Conservation (phyloP, 495 filamentous ascomycete genomes). For the Pseudevernia furfuracea region DNA sequence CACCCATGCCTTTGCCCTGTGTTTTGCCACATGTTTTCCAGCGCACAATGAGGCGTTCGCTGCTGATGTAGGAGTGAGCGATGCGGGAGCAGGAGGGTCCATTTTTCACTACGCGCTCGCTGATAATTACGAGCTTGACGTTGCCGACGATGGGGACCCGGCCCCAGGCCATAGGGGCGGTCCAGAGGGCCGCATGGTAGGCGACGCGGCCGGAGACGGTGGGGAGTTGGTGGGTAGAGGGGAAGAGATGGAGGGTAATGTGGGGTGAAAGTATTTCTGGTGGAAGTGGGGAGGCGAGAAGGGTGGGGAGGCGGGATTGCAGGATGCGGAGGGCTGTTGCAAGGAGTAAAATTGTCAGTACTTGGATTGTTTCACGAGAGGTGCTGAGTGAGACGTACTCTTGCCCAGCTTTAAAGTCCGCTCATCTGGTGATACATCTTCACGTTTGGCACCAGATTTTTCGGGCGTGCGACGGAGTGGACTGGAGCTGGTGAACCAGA, state of each 20-base stretch:
- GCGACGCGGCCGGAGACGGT: constrained; percentile 81
- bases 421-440: constrained; percentile 50
- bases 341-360: constrained; percentile 8
- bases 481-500: constrained; percentile 27
- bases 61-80: constrained; percentile 30
- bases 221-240: constrained; percentile 91
- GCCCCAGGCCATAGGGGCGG: constrained; percentile 91
- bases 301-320: constrained; percentile 75
- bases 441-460: not conserved
- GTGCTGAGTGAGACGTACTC: constrained; percentile 47
- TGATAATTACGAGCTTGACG: constrained; percentile 75
- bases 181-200: constrained; percentile 91
- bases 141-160: constrained; percentile 82
- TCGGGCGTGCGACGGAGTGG: constrained; percentile 13
- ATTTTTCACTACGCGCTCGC: constrained; percentile 71
- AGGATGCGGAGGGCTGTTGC: constrained; percentile 70
- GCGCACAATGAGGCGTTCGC: constrained; percentile 76
- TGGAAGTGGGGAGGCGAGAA: constrained; percentile 75
- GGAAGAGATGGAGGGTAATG: constrained; percentile 92
- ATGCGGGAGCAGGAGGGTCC: constrained; percentile 27
- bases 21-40: constrained; percentile 66
- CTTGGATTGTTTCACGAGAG: not conserved
- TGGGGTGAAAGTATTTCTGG: constrained; percentile 78
- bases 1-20: constrained; percentile 32
- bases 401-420: constrained; percentile 84